phyloP scores from a whole-genome alignment of 805 yeast species.

The Lipomyces chichibuensis region DNA sequence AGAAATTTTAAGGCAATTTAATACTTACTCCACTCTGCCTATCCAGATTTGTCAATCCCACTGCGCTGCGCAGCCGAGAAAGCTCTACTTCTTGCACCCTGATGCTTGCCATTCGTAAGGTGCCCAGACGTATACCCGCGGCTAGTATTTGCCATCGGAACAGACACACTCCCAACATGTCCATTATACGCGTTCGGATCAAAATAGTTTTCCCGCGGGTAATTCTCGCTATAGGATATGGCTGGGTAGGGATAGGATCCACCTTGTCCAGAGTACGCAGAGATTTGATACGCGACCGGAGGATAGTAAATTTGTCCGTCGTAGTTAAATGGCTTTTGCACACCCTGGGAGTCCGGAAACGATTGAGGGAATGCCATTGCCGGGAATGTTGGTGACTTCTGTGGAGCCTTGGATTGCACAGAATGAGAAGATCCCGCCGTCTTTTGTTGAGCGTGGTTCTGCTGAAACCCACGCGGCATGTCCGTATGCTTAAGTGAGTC shows the following conservation, averaged over 20 bases:
- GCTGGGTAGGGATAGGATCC: background rate
- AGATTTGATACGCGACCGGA: background rate
- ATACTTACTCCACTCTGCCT: background rate
- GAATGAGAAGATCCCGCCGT: background rate
- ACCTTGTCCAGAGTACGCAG: background rate
- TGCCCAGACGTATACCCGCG: background rate
- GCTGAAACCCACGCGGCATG: background rate
- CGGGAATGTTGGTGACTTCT: background rate
- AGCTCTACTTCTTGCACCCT: constrained; percentile 1
- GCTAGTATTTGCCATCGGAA: background rate
- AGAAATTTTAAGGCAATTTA: background rate
- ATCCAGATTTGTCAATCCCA: background rate
- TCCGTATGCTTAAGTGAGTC: constrained; percentile 2
- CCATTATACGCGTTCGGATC: background rate
- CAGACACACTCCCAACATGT: background rate
- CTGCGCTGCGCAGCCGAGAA: background rate
- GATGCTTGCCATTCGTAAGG: background rate
- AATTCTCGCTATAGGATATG: background rate
- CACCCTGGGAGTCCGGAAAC: background rate
- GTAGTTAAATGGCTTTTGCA: background rate
- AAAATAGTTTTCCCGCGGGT: background rate
- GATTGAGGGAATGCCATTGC: background rate
- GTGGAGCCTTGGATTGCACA: background rate
- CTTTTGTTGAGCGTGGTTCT: background rate
- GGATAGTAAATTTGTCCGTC: background rate